These are phyloP conservation scores for Mycena belliarum DNA, from an alignment of 768 basidiomycete genomes.

Conservation along the genomic window DNA sequence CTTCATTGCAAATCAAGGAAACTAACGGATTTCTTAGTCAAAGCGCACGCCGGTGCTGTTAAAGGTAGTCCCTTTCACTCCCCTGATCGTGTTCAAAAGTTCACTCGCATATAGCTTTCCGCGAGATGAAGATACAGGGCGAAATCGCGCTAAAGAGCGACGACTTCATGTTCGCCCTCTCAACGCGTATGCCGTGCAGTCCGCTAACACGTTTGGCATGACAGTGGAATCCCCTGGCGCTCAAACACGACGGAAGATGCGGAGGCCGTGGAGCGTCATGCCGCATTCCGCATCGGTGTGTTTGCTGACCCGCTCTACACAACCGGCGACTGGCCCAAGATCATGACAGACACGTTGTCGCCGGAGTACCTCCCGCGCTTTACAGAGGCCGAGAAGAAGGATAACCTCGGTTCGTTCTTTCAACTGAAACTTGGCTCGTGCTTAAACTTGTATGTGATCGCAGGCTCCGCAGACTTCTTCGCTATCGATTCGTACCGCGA, in stretches of 20 bases:
- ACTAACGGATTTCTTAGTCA: slow-evolving; percentile 29
- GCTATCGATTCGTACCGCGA: slow-evolving; percentile 51
- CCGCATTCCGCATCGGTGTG: slow-evolving; percentile 50
- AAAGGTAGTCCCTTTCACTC: slow-evolving; percentile 33
- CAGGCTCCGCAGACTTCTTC: slow-evolving; percentile 54
- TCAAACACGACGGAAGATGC: slow-evolving; percentile 44
- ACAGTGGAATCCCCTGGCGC: slow-evolving; percentile 49
- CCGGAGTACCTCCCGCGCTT: slow-evolving; percentile 49
- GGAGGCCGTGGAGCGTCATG: slow-evolving; percentile 48
- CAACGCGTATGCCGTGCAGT: not conserved
- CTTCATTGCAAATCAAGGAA: not conserved
- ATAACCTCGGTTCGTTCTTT: slow-evolving; percentile 36
- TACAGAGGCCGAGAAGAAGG: slow-evolving; percentile 44
- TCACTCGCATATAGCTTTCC: slow-evolving; percentile 34
- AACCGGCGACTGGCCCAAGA: slow-evolving; percentile 53
- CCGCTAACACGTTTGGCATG: not conserved
- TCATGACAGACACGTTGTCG: slow-evolving; percentile 50
- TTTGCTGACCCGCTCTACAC: slow-evolving; percentile 53
- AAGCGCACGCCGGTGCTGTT: slow-evolving; percentile 52
- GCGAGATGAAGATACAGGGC: slow-evolving; percentile 49
- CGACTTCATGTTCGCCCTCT: slow-evolving; percentile 43
- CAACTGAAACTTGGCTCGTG: too few species aligned
- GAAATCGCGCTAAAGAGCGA: slow-evolving; percentile 58
- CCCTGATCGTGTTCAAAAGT: not conserved
- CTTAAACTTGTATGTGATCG: too few species aligned